Conservation (phyloP, 441 rosid genomes). For the Lepidium campestre region DNA sequence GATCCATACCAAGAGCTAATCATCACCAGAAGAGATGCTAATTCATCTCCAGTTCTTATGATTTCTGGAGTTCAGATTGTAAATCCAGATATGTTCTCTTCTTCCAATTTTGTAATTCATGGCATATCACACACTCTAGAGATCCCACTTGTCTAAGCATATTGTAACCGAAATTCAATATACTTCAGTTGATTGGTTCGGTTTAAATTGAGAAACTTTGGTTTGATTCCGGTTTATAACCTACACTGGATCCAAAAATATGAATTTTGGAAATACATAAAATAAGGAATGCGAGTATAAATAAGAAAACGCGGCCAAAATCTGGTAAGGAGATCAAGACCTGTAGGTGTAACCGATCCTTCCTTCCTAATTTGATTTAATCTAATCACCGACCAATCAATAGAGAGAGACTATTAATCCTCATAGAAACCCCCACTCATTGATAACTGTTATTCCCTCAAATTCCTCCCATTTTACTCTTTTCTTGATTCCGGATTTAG, state of each 20-base stretch:
- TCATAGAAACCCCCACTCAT: conserved; percentile 22
- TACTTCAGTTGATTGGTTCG: no score
- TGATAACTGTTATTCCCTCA: neutral
- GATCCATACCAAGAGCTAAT: conserved; percentile 36
- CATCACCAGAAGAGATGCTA: conserved; percentile 21
- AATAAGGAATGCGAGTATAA: neutral
- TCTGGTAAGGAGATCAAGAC: conserved; percentile 14
- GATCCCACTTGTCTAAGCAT: conserved; percentile 16
- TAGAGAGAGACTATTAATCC: neutral
- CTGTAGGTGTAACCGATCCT: conserved; percentile 24
- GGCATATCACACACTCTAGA: conserved; percentile 52
- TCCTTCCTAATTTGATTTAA: conserved; percentile 5
- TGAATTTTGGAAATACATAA: neutral
- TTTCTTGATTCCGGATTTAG: neutral
- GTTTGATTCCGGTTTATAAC: neutral
- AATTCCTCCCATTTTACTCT: neutral
- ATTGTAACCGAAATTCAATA: no score
- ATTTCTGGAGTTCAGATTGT: conserved; percentile 48
- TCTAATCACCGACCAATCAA: conserved; percentile 30
- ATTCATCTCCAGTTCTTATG: conserved; percentile 22
- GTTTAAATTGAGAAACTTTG: neutral
- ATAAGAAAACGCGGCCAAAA: neutral
- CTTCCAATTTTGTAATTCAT: conserved; percentile 49
- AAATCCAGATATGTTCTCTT: conserved; percentile 45
- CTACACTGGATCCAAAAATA: neutral